A percentile compares a stretch with the other conserved stretches of the same genome.
Conservation (phyloP, 176 grass and related monocot species). For the Oryza meridionalis region DNA sequence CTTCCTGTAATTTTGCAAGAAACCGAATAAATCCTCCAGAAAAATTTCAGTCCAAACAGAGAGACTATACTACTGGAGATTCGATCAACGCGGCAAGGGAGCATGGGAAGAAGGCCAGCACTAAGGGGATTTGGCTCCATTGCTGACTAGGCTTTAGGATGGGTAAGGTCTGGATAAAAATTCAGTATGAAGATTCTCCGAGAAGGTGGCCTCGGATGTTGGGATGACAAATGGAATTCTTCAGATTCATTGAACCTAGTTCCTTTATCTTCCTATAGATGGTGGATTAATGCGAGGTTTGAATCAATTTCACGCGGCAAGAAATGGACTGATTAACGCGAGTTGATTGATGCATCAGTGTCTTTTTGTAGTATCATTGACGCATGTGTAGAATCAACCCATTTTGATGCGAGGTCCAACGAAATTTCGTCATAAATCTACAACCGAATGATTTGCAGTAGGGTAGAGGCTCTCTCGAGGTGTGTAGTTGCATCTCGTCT, state of each 20-base stretch:
- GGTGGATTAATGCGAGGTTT: neutral
- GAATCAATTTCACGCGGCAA: neutral
- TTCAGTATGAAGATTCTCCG: neutral
- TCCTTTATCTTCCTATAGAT: too few relatives aligned
- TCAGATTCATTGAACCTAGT: neutral
- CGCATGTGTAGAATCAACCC: neutral
- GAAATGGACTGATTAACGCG: neutral
- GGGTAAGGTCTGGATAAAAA: neutral
- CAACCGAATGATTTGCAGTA: neutral
- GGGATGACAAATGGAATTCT: constrained; percentile 2
- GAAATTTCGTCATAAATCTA: neutral
- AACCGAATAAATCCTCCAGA: neutral
- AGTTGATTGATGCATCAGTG: neutral
- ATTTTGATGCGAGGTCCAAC: neutral
- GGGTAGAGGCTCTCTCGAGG: neutral
- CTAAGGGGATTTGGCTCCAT: neutral
- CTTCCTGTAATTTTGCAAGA: neutral
- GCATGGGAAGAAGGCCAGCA: neutral
- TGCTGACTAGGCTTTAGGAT: neutral
- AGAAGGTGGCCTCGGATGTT: neutral
- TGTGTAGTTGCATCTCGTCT: neutral
- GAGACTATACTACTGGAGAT: neutral
- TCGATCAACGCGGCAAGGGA: constrained; percentile 24
- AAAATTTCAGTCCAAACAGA: neutral
- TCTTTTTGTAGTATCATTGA: too few relatives aligned